Evolutionary conservation across 2,329 filamentous ascomycete species (phyloP), one percentile per base, ranked within the genome.

Genomic region (Alternaria angustiovoidea): DNA sequence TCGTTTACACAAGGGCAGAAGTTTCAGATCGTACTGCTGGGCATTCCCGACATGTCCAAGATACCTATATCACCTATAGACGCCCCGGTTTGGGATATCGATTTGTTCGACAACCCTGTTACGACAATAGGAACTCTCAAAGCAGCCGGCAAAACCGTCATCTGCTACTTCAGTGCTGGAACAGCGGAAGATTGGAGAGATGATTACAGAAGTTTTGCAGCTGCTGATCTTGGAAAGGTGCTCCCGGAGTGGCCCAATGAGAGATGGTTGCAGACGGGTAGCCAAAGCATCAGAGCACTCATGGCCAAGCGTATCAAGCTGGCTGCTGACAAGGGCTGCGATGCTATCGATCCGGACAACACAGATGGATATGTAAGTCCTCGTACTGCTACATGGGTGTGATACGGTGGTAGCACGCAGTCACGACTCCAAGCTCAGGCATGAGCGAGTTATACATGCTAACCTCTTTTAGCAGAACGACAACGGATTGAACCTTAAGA

Each of bases 311-410:
- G 74, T 26, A 74, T 76, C 43, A 70, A 70, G 49, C 20, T 74
- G 9, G 73, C 71, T 32, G 65, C 66, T 2, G 67, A 72, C 16
- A 75, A 75, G 51, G 73, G 73, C 7, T 76, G 72, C 44, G 71
- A 76, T 64, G 74, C 70, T 12, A 69, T 76, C 42, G 73, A 76
- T 61, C 73, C 74, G 28, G 74, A 76, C 43, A 76, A 76, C 42
- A 69, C 68, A 54, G 68, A 71, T 57, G 67, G 65, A 30, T 69
- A 71, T 41, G 68, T 71, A 66, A 28, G 66, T 63, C 24, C 20
- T 11, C 20, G 14, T 24, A 20, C 20, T 42, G 12, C 5, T 24
- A 24, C 11, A 24, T 42, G 16, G 2, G 12, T 24, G 2, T 24
- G 20, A 24, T 42, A 9, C 11, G 5, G 12, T 24, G 20, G 20